Evolutionary conservation across 2,329 filamentous ascomycete species (phyloP), one percentile per base, ranked within the genome.

Genomic region (Scedosporium minutisporum): DNA sequence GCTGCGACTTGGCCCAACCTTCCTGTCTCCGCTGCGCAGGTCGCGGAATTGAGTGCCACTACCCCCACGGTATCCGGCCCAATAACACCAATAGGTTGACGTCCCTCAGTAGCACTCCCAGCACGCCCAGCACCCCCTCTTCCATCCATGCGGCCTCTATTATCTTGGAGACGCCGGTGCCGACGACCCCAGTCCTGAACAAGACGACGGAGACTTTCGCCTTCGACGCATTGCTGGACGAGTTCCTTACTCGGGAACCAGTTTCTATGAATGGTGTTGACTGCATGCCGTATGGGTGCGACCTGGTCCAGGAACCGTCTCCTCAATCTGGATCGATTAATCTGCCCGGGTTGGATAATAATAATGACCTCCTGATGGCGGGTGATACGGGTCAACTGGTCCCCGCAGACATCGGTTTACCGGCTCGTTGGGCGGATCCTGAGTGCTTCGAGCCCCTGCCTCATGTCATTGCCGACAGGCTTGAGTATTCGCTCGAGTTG

Each of bases 1-100:
- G 79, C 58, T 86, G 84, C 69, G 80, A 83, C 65, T 76, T 81
- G 44, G 76, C 75, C 18, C 68, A 76, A 14, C 83, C 83, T 1
- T 68, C 75, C 12, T 87, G 84, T 66, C 70, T 77, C 16, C 77
- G 84, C 53, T 87, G 84, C 67, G 68, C 71, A 0, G 77, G 78
- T 63, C 77, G 81, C 29, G 71, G 72, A 1, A 69, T 85, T 1
- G 59, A 68, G 0, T 86, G 84, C 69, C 68, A 74, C 4, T 85
- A 84, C 48, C 60, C 60, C 25, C 48, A 61, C 27, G 64, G 75
- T 74, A 57, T 21, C 29, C 60, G 60, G 33, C 16, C 27, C 27
- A 10, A 33, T 58, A 41, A 7, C 38, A 42, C n/a, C 38, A n/a
- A 25, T 21, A 59, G 16, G 18, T 16, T 25, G 29, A 21, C 57